These are phyloP conservation scores for Trypanosomatidae sp. DNA, from an alignment of 208 protist genomes.

Conservation along the genomic window DNA sequence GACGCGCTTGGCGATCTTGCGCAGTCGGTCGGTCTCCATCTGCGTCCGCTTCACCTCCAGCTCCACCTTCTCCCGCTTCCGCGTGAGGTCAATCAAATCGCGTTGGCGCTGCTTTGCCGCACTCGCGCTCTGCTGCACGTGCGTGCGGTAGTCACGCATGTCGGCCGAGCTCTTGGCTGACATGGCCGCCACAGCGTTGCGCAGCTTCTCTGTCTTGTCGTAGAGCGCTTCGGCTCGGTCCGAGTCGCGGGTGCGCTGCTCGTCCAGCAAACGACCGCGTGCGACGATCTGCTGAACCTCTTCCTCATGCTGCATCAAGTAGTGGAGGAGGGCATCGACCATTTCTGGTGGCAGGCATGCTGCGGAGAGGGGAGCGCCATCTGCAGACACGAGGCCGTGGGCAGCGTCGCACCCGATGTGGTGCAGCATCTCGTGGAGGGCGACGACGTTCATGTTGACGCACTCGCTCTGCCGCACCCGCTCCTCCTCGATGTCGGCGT, in stretches of 20 bases:
- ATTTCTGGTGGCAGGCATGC: constrained; percentile 32
- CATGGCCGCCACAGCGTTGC: constrained; percentile 32
- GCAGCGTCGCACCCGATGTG: constrained; percentile 4
- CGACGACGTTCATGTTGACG: constrained; percentile 52
- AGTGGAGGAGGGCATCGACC: constrained; percentile 33
- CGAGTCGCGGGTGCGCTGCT: constrained; percentile 16
- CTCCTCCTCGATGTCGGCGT: constrained; percentile 43
- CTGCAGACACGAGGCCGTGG: not conserved
- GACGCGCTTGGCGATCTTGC: constrained; percentile 69
- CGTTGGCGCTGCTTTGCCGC: constrained; percentile 41
- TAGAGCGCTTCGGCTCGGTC: constrained; percentile 29
- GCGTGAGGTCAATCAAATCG: constrained; percentile 50
- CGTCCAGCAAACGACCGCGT: constrained; percentile 9
- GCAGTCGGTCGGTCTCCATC: constrained; percentile 67
- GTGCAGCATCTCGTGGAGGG: constrained; percentile 26
- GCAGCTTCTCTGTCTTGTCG: constrained; percentile 44
- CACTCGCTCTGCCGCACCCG: constrained; percentile 71
- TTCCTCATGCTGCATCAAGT: constrained; percentile 32
- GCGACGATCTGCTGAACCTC: constrained; percentile 16
- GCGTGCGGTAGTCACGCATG: constrained; percentile 34
- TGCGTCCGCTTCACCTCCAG: constrained; percentile 49
- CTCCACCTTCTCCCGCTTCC: constrained; percentile 72
- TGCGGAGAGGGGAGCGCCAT: not conserved
- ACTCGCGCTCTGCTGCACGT: constrained; percentile 44
- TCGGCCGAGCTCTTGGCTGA: constrained; percentile 64